phyloP scores from a whole-genome alignment of 108 stramenopile genomes.

The Mayamaea pseudoterrestris region DNA sequence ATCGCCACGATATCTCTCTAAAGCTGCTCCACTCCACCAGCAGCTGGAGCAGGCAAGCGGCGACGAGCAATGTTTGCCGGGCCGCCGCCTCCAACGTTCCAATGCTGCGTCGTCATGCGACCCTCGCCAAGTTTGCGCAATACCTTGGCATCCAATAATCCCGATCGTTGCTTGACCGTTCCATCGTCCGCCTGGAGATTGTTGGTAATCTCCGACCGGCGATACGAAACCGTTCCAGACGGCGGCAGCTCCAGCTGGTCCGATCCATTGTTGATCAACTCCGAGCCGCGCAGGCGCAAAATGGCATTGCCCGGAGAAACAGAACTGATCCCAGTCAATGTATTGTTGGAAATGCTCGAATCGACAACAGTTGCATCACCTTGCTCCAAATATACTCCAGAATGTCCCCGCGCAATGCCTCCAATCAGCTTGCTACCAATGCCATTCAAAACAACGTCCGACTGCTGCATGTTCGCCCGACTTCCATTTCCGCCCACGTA shows the following conservation, averaged over 20 bases:
- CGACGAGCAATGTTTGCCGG: no score
- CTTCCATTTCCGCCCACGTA: conserved; percentile 66
- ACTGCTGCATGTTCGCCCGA: conserved; percentile 23
- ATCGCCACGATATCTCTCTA: no score
- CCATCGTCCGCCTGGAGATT: no score
- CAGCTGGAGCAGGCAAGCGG: no score
- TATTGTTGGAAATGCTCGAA: conserved; percentile 64
- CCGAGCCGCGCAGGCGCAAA: conserved; percentile 35
- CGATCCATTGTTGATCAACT: conserved; percentile 54
- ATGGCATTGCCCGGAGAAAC: conserved; percentile 60
- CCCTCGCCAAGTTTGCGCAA: no score
- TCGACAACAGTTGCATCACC: conserved; percentile 47
- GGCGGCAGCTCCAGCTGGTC: conserved; percentile 65
- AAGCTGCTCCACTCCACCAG: no score
- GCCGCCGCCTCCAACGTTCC: no score
- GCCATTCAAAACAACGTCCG: conserved; percentile 63
- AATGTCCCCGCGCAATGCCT: conserved; percentile 65
- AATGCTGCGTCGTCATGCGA: no score
- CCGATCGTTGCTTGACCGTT: no score
- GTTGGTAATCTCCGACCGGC: conserved; percentile 26
- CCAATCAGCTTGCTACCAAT: conserved; percentile 43
- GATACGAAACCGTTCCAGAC: conserved; percentile 23
- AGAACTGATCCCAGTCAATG: conserved; percentile 65
- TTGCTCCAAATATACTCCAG: conserved; percentile 72
- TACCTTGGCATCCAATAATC: no score